Percentiles rank a stretch among this genome's conserved stretches.
Conservation (phyloP, 2,329 filamentous ascomycete genomes). For the Juglanconis sp. region DNA sequence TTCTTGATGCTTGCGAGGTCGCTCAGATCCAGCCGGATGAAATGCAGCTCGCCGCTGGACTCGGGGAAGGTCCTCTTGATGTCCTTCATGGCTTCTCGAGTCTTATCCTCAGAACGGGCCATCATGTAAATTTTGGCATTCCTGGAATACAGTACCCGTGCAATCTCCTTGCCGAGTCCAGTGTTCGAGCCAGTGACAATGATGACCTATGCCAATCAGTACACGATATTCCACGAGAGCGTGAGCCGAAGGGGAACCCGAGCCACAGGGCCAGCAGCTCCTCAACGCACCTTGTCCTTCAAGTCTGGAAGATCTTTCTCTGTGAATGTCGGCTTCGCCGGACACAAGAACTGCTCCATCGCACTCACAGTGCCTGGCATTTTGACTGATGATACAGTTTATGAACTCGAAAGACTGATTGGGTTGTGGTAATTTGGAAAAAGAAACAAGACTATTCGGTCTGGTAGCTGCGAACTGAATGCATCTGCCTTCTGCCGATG, state of each 20-base stretch:
- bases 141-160: slow-evolving; percentile 7
- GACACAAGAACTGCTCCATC: not conserved
- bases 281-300: not conserved
- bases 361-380: slow-evolving; percentile 1
- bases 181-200: slow-evolving; percentile 14
- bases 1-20: slow-evolving; percentile 25
- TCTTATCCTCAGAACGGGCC: slow-evolving; percentile 40
- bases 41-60: slow-evolving; percentile 27
- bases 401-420: not conserved
- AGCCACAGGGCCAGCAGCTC: not conserved
- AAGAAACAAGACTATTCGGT: too few species aligned
- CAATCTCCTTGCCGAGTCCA: slow-evolving; percentile 10
- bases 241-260: too few species aligned
- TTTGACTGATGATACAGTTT: not conserved
- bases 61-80: slow-evolving; percentile 28
- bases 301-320: not conserved
- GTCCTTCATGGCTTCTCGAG: slow-evolving; percentile 35
- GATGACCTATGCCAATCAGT: slow-evolving; percentile 1
- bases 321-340: not conserved
- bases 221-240: not conserved
- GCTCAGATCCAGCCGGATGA: slow-evolving; percentile 31
- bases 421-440: too few species aligned
- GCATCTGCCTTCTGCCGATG: not conserved
- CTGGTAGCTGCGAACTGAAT: not conserved
- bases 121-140: slow-evolving; percentile 41